Evolutionary conservation across 768 basidiomycete species (phyloP), one percentile per base, ranked within the genome.

Genomic region (Sistotremastrum niveocremeum): DNA sequence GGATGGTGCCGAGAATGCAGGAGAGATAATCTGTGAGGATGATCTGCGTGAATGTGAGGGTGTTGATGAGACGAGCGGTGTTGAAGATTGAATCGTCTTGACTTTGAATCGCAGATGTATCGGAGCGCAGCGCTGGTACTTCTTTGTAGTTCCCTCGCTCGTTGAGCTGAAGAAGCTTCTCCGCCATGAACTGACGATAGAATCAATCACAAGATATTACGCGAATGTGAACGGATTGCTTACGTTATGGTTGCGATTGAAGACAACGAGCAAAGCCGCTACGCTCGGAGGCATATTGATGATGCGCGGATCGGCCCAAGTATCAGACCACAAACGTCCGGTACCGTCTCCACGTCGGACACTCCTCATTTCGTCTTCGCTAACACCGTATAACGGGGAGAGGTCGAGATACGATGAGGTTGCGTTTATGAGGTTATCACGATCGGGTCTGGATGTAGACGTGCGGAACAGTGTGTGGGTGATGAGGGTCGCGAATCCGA

Each of bases 71-170:
- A 41, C 84, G 72, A 6, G 81, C 69, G 31, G 80, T 74, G 47
- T 82, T 70, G 64, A 84, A 87, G 40, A 87, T 76, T 53, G 86
- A 84, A 42, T 84, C 77, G 46, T 87, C 85, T 56, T 87, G 84
- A 0, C 54, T 54, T 4, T 62, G 56, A 4, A 60, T 52, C 8
- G 51, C 45, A 33, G 47, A 5, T 49, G 50, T 33, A 40, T 56
- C 49, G 5, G 48, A 34, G 2, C 44, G 29, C 20, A 81, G 56
- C 1, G 52, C 66, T 31, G 65, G 60, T 0, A 84, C 83, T 38
- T 52, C 38, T 10, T 45, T 43, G 57, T 69, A 82, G 2, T 61
- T 70, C 6, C 70, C 67, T 11, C 60, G 55, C 59, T 89, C 84
- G 55, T 89, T 84, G 60, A 87, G 77, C 44, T 71, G 65, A 7